Conservation (phyloP, 257 asterid genomes). For the Paraleonurus japonicus region DNA sequence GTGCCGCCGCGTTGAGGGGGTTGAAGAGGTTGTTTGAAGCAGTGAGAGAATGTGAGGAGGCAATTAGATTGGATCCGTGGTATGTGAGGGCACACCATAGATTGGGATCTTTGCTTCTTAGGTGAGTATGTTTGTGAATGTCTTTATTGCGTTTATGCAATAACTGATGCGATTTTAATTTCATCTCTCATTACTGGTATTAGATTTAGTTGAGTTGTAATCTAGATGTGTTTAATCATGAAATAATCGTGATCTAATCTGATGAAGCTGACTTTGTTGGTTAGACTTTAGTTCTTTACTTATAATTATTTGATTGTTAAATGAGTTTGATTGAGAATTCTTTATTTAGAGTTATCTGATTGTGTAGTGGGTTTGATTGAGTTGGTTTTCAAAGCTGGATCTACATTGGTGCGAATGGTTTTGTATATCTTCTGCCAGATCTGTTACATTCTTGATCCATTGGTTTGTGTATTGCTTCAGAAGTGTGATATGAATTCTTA, state of each 20-base stretch:
- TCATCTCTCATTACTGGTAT: background rate
- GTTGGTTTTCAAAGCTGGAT: constrained; percentile 14
- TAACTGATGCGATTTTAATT: constrained; percentile 12
- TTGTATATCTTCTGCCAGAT: constrained; percentile 22
- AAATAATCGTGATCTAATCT: constrained; percentile 21
- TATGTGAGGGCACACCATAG: constrained; percentile 84
- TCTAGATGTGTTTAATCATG: background rate
- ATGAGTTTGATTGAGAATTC: constrained; percentile 14
- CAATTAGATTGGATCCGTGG: constrained; percentile 77
- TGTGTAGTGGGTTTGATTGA: background rate
- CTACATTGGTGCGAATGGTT: background rate
- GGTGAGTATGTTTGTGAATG: constrained; percentile 51
- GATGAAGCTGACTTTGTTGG: constrained; percentile 18
- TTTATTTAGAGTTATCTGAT: background rate
- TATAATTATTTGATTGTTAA: background rate
- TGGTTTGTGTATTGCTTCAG: background rate
- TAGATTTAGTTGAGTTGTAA: constrained; percentile 15
- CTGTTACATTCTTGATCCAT: constrained; percentile 24
- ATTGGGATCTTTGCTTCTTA: constrained; percentile 74
- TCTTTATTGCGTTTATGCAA: constrained; percentile 13
- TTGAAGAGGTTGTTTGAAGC: constrained; percentile 58
- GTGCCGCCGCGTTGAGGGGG: constrained; percentile 79
- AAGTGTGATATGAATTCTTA: background rate
- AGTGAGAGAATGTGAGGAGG: constrained; percentile 76
- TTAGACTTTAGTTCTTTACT: background rate